Base-by-base conservation (phyloP, 805 yeast species). In the Lipomyces starkeyi region DNA sequence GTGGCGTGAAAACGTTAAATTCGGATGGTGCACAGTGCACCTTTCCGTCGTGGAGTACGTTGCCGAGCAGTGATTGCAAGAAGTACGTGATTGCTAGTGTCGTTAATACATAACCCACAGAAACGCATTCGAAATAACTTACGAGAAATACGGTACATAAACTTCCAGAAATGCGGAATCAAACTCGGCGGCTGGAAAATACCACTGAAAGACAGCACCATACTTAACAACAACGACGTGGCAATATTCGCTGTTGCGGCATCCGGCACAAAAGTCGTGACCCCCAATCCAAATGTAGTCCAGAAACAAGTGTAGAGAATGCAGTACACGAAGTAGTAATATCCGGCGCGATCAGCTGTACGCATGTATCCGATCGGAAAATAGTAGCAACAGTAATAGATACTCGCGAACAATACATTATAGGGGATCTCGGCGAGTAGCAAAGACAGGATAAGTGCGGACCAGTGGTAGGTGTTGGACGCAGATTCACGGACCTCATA, bases 161-260 rank as follows among this genome's bases (percentile, higher is more conserved):
- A 91, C 59, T 85, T 87, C 96, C 96, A 91, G 81, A 91, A 91
- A 0, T 91, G 87, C 13, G 96, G 95, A 88, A 90, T 84, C 63
- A 82, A 78, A 2, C 69, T 54, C 6, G 79, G 79, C 20, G 87
- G 86, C 74, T 88, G 91, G 67, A 88, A 80, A 65, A 89, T 88
- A 80, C 93, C 92, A 77, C 90, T 83, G 80, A 90, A 90, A 27
- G 88, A 80, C 65, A 89, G 82, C 73, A 85, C 78, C 76, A 89
- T 84, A 47, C 88, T 80, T 76, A 86, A 84, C 69, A 85, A 78
- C 71, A 89, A 78, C 57, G 89, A 83, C 63, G 84, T 79, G 58
- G 89, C 78, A 63, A 87, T 87, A 59, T 86, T 85, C 17, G 92
- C 92, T 29, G 91, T 82, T 59, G 88, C 87, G 59, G 89, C 83